phyloP scores from a whole-genome alignment of 306 rosid species.

The Prunus padus region DNA sequence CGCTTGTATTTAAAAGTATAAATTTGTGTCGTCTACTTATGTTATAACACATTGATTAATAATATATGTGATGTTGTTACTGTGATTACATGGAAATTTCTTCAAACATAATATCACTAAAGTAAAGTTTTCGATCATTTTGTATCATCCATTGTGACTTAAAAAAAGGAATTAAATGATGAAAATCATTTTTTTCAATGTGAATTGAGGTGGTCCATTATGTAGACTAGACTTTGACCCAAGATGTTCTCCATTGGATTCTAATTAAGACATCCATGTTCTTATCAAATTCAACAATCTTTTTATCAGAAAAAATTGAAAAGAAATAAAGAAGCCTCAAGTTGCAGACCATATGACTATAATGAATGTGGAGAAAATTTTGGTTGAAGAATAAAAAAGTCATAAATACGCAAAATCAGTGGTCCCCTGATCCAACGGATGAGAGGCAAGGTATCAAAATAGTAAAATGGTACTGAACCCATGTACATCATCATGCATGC shows the following conservation, averaged over 20 bases:
- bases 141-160: neutral
- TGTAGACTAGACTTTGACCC: neutral
- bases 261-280: neutral
- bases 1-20: too few species aligned
- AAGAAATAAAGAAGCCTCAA: slow-evolving; percentile 24
- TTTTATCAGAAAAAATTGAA: neutral
- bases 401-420: slow-evolving; percentile 29
- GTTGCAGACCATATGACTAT: slow-evolving; percentile 15
- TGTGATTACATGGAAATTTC: too few species aligned
- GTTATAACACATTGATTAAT: too few species aligned
- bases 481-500: slow-evolving; percentile 36
- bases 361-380: slow-evolving; percentile 26
- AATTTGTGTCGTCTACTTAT: too few species aligned
- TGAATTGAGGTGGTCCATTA: neutral
- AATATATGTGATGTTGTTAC: too few species aligned
- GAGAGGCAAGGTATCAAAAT: slow-evolving; percentile 28
- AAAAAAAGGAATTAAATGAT: neutral
- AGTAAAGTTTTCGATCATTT: too few species aligned
- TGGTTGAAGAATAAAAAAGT: slow-evolving; percentile 35
- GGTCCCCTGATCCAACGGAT: slow-evolving; percentile 47
- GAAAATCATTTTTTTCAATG: neutral
- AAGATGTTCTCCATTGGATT: neutral
- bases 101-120: too few species aligned
- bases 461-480: slow-evolving; percentile 24
- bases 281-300: too few species aligned